These are phyloP conservation scores for Aspergillus sp. DNA, from an alignment of 2,329 filamentous ascomycete species.

Conservation along the genomic window DNA sequence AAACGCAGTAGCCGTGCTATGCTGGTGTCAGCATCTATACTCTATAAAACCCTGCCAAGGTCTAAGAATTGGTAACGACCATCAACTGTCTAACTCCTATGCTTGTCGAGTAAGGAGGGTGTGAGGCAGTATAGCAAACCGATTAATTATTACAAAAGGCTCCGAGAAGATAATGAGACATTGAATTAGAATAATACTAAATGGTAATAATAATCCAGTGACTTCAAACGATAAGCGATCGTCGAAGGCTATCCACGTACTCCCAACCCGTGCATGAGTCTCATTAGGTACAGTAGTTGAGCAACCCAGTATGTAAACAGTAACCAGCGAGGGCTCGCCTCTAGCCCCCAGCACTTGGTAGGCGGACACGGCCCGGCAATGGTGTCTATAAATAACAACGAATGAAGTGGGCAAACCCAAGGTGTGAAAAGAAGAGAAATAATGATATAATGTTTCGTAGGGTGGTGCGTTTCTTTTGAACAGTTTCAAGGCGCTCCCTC, in stretches of 20 bases:
- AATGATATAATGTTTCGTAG: constrained; percentile 1
- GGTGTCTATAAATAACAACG: constrained; percentile 18
- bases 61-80: no score
- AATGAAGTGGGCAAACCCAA: constrained; percentile 12
- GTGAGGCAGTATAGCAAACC: no score
- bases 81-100: no score
- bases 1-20: no score
- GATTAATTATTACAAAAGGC: background rate
- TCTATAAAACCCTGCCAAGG: no score
- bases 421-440: background rate
- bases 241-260: constrained; percentile 17
- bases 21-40: no score
- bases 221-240: constrained; percentile 4
- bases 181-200: constrained; percentile 17
- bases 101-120: no score
- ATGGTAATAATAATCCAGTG: background rate
- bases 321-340: constrained; percentile 15
- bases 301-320: constrained; percentile 18
- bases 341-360: constrained; percentile 25
- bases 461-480: background rate
- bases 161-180: background rate
- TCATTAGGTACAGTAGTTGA: constrained; percentile 22
- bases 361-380: constrained; percentile 14
- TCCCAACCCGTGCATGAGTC: constrained; percentile 20
- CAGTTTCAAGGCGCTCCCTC: background rate